Percentiles rank a stretch among this genome's conserved stretches.
These are phyloP conservation scores for Incumbomyces delicatus DNA, from an alignment of 2,329 filamentous ascomycete genomes.

Conservation along the genomic window DNA sequence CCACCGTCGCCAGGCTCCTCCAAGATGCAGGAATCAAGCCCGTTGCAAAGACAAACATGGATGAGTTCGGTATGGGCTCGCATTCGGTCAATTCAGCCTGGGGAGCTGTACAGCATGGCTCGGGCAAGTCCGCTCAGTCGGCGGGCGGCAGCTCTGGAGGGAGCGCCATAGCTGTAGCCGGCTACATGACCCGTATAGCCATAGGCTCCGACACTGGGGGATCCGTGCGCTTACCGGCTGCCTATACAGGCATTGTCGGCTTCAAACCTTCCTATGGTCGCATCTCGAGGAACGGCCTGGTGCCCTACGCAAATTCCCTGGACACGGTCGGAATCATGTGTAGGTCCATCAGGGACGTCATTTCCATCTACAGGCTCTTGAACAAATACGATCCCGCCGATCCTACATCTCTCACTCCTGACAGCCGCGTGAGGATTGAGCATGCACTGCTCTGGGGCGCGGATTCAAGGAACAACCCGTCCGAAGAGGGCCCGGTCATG, in stretches of 20 bases:
- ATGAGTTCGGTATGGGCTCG: constrained; percentile 94
- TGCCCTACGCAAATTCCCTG: constrained; percentile 85
- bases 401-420: constrained; percentile 58
- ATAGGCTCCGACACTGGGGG: constrained; percentile 91
- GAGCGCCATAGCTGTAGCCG: constrained; percentile 68
- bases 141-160: constrained; percentile 88
- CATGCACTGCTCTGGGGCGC: constrained; percentile 3
- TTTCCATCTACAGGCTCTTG: constrained; percentile 29
- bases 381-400: constrained; percentile 58
- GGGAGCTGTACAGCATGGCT: constrained; percentile 46
- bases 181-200: constrained; percentile 39
- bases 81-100: constrained; percentile 61
- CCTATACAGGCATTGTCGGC: constrained; percentile 72
- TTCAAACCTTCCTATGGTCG: constrained; percentile 90
- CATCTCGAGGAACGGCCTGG: constrained; percentile 73
- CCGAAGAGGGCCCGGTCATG: neutral
- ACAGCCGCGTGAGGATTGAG: constrained; percentile 38
- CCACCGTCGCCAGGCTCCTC: constrained; percentile 66
- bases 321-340: constrained; percentile 79
- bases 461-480: neutral
- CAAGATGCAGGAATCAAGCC: constrained; percentile 52
- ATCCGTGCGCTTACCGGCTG: constrained; percentile 75
- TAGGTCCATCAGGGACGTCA: constrained; percentile 42
- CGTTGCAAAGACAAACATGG: constrained; percentile 79
- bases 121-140: constrained; percentile 47